These are phyloP conservation scores for Bruguiera parviflora DNA, from an alignment of 345 rosid species.

Conservation along the genomic window DNA sequence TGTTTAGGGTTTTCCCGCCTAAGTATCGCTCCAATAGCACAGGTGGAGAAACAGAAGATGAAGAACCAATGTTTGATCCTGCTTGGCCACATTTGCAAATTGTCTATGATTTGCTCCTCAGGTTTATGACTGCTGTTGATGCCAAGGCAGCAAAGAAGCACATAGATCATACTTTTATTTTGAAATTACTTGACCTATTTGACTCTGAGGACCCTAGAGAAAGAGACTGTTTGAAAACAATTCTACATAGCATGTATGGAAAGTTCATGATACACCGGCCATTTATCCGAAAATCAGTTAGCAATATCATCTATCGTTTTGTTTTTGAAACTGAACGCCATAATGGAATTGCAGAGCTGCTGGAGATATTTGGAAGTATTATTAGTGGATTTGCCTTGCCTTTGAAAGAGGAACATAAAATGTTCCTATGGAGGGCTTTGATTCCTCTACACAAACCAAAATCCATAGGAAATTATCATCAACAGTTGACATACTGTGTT, in stretches of 20 bases:
- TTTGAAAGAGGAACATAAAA: constrained; percentile 69
- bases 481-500: constrained; percentile 65
- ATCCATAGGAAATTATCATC: constrained; percentile 66
- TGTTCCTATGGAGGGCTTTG: constrained; percentile 57
- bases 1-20: constrained; percentile 72
- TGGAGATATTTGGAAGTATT: constrained; percentile 79
- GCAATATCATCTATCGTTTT: constrained; percentile 64
- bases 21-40: constrained; percentile 42
- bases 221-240: constrained; percentile 70
- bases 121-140: constrained; percentile 55
- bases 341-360: constrained; percentile 68
- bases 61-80: constrained; percentile 78
- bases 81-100: constrained; percentile 70
- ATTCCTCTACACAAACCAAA: constrained; percentile 79
- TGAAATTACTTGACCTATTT: constrained; percentile 63
- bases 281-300: constrained; percentile 59
- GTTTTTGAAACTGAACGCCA: constrained; percentile 70
- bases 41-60: constrained; percentile 58
- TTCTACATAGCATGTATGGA: constrained; percentile 65
- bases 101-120: constrained; percentile 65
- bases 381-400: constrained; percentile 80
- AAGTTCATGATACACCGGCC: constrained; percentile 75
- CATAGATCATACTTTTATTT: constrained; percentile 53
- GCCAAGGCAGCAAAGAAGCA: constrained; percentile 66
- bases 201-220: constrained; percentile 84